Base-by-base conservation (phyloP, 2,329 filamentous ascomycete genomes). In the Podosphaera leucotricha region DNA sequence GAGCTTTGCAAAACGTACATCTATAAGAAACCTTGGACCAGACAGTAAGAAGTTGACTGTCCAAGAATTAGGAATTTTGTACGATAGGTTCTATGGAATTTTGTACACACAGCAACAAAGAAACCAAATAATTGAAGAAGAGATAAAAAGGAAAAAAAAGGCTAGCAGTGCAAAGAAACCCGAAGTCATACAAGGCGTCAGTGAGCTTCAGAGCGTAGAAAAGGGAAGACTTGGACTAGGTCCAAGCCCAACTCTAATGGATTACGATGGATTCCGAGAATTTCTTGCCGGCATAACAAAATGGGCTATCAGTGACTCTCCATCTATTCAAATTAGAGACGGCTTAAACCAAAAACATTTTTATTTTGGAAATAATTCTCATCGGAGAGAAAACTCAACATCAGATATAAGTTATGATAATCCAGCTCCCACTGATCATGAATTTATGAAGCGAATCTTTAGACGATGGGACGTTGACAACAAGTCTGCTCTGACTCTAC, bases 1-100 rank as follows among this genome's bases (percentile, higher is more conserved):
- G 63, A 93, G 75, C 53, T 98, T 98, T 57, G 85, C 90, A 43
- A 98, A 95, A 64, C 75, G 90, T 50, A 98, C 90, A 2, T 92
- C 87, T 1, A 92, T 98, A 49, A 73, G 90, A 30, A 98, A 98
- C 54, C 71, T 98, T 21, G 90, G 90, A 0, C 85, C 87, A 0
- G 90, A 98, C 53, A 94, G 86, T 66, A 98, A 95, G 63, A 73
- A 86, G 44, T 66, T 98, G 28, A 83, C 74, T 54, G 66, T 77
- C 6, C 84, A 87, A 42, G 90, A 98, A 56, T 70, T 98, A 3
- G 82, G 84, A 24, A 80, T 83, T 36, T 65, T 95, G 19, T 98
- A 98, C 56, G 90, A 98, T 60, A 75, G 83, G 37, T 98, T 95
- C 61, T 95, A 94, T 58, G 79, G 75, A 20, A 75, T 93, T 1